Percentiles rank a stretch among this genome's conserved stretches.
Conservation (phyloP, 768 basidiomycete species). For the Mycena pura region DNA sequence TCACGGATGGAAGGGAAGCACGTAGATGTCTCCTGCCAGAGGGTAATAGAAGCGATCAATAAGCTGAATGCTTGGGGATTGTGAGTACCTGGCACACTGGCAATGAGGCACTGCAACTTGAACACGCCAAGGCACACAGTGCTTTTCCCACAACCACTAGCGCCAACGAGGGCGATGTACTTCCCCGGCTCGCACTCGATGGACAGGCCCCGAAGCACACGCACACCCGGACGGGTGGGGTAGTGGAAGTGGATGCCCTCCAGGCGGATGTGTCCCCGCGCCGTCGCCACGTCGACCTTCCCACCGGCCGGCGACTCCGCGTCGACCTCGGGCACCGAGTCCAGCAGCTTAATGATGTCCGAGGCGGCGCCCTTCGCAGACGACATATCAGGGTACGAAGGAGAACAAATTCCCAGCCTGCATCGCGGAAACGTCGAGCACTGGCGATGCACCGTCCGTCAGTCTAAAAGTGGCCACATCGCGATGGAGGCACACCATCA, state of each 20-base stretch:
- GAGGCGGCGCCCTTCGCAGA: conserved; percentile 79
- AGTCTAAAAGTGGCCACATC: not conserved
- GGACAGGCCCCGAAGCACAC: conserved; percentile 83
- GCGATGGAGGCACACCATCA: conserved; percentile 60
- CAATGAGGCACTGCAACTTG: conserved; percentile 37
- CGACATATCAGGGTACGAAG: conserved; percentile 86
- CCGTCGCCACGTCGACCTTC: conserved; percentile 33
- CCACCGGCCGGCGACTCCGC: not conserved
- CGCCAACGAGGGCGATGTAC: conserved; percentile 81
- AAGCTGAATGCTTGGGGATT: not conserved
- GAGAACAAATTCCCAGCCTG: conserved; percentile 85
- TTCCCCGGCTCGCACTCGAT: conserved; percentile 75
- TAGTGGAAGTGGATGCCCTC: conserved; percentile 88
- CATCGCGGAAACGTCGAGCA: conserved; percentile 78
- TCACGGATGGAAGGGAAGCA: not conserved
- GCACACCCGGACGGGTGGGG: conserved; percentile 82
- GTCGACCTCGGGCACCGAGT: not conserved
- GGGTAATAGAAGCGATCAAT: not conserved
- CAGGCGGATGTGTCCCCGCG: conserved; percentile 70
- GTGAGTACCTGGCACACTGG: no score
- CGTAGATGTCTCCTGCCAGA: not conserved
- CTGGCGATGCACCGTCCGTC: conserved; percentile 40
- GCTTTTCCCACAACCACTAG: conserved; percentile 80
- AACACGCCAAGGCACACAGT: conserved; percentile 66
- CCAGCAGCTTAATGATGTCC: conserved; percentile 47